Base-by-base conservation (phyloP, 352 stramenopile genomes). In the Pythium aphanidermatum region DNA sequence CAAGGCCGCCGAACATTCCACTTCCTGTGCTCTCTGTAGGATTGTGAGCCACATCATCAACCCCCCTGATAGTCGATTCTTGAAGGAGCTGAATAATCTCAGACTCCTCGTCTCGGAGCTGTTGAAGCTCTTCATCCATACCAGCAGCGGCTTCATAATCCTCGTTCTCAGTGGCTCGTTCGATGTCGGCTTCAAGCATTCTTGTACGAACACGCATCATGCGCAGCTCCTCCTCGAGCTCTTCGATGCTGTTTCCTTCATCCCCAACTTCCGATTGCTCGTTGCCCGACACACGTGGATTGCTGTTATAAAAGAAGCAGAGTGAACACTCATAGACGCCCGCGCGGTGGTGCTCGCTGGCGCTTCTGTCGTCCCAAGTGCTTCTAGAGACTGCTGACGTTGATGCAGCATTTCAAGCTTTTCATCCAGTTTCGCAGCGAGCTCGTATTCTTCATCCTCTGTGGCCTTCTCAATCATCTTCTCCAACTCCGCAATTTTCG, bases 361-460 rank as follows among this genome's bases (percentile, higher is more conserved):
- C n/a, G n/a, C 51, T 25, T 61, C 44, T 10, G 53, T 53, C 28
- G 35, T 26, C n/a, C 33, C 50, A 16, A 51, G 42, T 2, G 62
- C 60, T 33, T 70, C 33, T 1, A 87, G 63, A 4, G 58, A 60
- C 43, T 69, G 58, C 36, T 83, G 63, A 4, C 66, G 72, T 14
- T 67, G 46, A 50, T 84, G 83, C 28, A 86, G 59, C 0, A 27
- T 35, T 44, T 90, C 74, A 11, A 92, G 64, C 46, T 84, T 76
- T 23, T 89, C 75, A 38, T 92, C 81, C 35, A 92, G 50, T 25
- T 62, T 81, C 11, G 77, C 81, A 29, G 81, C 81, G 32, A 84
- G 51, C 33, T 92, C 81, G 44, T 92, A 90, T 2, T 92, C 68
- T 50, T 92, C 81, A 23, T 84, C 82, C 36, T 87, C 78, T 0